A percentile compares a stretch with the other conserved stretches of the same genome.
Evolutionary conservation across 202 grass and related monocot genomes (phyloP).

Genomic region (Musa balbisiana): DNA sequence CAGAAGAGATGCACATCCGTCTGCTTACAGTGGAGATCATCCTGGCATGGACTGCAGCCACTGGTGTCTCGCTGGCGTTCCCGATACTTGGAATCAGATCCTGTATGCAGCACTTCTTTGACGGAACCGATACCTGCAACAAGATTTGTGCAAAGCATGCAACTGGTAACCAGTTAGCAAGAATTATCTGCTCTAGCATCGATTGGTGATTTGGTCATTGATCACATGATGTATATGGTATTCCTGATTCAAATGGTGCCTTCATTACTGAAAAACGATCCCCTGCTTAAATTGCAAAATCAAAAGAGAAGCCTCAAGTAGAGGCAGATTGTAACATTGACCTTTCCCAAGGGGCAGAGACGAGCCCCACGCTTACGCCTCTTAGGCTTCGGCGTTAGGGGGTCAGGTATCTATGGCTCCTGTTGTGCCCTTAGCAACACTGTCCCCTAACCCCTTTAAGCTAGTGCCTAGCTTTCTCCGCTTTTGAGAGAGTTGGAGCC

Average conservation of each 20-base stretch:
- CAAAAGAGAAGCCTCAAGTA: background rate
- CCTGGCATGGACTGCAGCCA: conserved; percentile 88
- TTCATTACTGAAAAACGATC: background rate
- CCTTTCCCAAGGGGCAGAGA: no score
- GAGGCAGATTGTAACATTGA: background rate
- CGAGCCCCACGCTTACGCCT: no score
- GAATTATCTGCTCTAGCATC: background rate
- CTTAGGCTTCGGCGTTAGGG: no score
- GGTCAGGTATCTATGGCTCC: no score
- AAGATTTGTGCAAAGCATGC: background rate
- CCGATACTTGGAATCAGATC: conserved; percentile 95
- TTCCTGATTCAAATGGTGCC: no score
- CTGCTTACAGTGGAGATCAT: conserved; percentile 70
- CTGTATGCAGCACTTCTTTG: conserved; percentile 54
- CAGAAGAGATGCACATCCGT: conserved; percentile 75
- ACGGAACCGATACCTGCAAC: background rate
- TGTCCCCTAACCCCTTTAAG: no score
- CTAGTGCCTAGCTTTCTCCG: no score
- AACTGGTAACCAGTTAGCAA: background rate
- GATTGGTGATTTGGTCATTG: background rate
- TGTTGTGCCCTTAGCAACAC: no score
- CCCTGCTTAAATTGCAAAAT: background rate
- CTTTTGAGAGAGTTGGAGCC: no score
- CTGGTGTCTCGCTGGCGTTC: conserved; percentile 91
- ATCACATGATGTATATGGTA: background rate